Conservation (phyloP, 306 rosid species). For the Oxytropis ochrocephala region DNA sequence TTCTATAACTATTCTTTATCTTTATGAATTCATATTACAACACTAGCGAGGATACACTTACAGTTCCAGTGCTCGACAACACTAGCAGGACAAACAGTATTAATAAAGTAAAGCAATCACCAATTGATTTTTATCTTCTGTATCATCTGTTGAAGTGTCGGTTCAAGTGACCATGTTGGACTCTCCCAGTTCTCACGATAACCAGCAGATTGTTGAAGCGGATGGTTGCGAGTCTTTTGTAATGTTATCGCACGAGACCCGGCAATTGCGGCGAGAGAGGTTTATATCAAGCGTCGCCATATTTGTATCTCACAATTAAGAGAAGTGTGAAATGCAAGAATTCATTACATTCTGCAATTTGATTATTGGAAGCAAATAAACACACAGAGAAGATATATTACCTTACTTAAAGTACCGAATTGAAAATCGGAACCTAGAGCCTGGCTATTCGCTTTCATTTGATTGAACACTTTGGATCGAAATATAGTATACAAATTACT, state of each 20-base stretch:
- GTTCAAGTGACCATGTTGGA: slow-evolving; percentile 77
- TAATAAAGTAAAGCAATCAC: slow-evolving; percentile 35
- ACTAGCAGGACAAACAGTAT: no score
- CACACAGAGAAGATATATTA: slow-evolving; percentile 18
- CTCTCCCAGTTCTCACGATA: slow-evolving; percentile 95
- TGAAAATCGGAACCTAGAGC: slow-evolving; percentile 57
- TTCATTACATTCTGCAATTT: neutral
- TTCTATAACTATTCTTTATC: neutral
- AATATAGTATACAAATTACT: slow-evolving; percentile 11
- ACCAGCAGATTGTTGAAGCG: no score
- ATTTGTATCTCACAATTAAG: slow-evolving; percentile 29
- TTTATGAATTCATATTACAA: neutral
- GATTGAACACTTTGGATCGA: slow-evolving; percentile 64
- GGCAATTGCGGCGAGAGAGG: slow-evolving; percentile 43
- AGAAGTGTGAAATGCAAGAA: neutral
- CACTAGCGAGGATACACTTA: slow-evolving; percentile 36
- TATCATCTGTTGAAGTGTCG: slow-evolving; percentile 94
- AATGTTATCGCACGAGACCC: slow-evolving; percentile 52
- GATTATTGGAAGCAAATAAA: slow-evolving; percentile 13
- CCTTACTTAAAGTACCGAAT: slow-evolving; percentile 66
- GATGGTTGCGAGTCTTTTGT: slow-evolving; percentile 43
- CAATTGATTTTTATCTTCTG: slow-evolving; percentile 80
- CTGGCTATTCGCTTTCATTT: slow-evolving; percentile 58
- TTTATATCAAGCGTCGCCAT: slow-evolving; percentile 50
- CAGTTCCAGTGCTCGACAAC: no score